Percentiles rank a stretch among this genome's conserved stretches.
Conservation (phyloP, 352 stramenopile species). For the Pythium graminicola region DNA sequence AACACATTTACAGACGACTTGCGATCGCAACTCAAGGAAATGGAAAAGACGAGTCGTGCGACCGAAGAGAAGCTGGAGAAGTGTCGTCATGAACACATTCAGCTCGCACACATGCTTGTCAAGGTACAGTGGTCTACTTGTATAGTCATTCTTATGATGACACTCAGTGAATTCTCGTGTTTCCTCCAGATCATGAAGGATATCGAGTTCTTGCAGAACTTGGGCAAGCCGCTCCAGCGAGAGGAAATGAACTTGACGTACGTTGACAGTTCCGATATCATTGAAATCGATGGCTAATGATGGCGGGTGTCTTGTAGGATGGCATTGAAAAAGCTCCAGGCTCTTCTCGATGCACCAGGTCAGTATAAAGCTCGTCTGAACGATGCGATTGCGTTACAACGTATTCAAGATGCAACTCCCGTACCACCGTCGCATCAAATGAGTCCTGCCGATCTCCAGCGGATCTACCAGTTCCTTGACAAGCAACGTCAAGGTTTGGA, state of each 20-base stretch:
- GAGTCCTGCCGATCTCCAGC: constrained; percentile 66
- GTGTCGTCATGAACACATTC: constrained; percentile 76
- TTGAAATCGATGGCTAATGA: not conserved
- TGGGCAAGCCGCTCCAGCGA: constrained; percentile 75
- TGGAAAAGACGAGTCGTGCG: constrained; percentile 71
- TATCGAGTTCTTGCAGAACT: constrained; percentile 81
- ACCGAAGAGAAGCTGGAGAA: constrained; percentile 83
- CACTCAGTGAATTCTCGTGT: not conserved
- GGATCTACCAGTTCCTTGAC: constrained; percentile 78
- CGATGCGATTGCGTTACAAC: constrained; percentile 64
- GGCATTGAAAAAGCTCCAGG: constrained; percentile 81
- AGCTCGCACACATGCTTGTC: constrained; percentile 77
- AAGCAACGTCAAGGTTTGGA: constrained; percentile 81
- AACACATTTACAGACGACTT: constrained; percentile 73
- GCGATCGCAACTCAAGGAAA: constrained; percentile 63
- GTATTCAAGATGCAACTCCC: constrained; percentile 49
- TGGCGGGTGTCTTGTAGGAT: constrained; percentile 35
- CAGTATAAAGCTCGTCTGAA: constrained; percentile 86
- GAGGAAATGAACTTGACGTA: constrained; percentile 77
- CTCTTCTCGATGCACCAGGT: constrained; percentile 64
- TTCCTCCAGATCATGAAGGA: constrained; percentile 83
- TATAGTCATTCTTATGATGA: not conserved
- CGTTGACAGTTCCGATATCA: constrained; percentile 16
- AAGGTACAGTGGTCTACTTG: constrained; percentile 30
- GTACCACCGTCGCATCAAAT: constrained; percentile 40